phyloP scores from a whole-genome alignment of 2,329 filamentous ascomycete genomes.

The Whalleya microplaca region DNA sequence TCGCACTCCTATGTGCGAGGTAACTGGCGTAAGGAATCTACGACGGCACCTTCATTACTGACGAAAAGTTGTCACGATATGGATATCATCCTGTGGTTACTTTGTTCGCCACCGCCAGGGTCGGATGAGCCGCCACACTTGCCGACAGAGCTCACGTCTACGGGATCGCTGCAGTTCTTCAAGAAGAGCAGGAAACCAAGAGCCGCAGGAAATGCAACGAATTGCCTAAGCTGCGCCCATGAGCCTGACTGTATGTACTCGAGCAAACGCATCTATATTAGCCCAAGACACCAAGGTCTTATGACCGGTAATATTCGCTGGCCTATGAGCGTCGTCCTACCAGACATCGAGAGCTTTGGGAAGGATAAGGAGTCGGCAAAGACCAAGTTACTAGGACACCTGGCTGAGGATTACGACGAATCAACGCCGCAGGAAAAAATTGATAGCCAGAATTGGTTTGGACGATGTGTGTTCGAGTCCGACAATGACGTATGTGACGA shows the following conservation, averaged over 20 bases:
- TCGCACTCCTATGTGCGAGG: conserved; percentile 88
- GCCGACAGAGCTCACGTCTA: conserved; percentile 75
- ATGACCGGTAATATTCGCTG: conserved; percentile 70
- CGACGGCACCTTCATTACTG: conserved; percentile 77
- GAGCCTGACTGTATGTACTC: conserved; percentile 82
- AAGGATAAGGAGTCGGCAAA: conserved; percentile 42
- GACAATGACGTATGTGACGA: conserved; percentile 96
- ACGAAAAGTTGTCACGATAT: conserved; percentile 98
- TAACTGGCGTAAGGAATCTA: conserved; percentile 86
- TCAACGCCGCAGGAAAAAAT: conserved; percentile 52
- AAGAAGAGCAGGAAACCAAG: conserved; percentile 74
- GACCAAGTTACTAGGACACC: conserved; percentile 41
- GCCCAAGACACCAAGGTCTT: conserved; percentile 63
- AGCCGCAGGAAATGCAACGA: conserved; percentile 76
- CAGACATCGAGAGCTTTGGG: conserved; percentile 83
- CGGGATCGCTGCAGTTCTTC: conserved; percentile 79
- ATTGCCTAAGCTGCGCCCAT: conserved; percentile 80
- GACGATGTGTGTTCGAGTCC: conserved; percentile 90
- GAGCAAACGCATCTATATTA: conserved; percentile 80
- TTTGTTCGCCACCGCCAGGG: conserved; percentile 69
- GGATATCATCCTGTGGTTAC: conserved; percentile 88
- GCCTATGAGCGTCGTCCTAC: conserved; percentile 88
- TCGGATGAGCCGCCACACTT: conserved; percentile 64
- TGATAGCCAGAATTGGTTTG: conserved; percentile 73
- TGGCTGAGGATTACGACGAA: conserved; percentile 57